These are phyloP conservation scores for Porcisia deanei DNA, from an alignment of 208 protist genomes.

Conservation along the genomic window DNA sequence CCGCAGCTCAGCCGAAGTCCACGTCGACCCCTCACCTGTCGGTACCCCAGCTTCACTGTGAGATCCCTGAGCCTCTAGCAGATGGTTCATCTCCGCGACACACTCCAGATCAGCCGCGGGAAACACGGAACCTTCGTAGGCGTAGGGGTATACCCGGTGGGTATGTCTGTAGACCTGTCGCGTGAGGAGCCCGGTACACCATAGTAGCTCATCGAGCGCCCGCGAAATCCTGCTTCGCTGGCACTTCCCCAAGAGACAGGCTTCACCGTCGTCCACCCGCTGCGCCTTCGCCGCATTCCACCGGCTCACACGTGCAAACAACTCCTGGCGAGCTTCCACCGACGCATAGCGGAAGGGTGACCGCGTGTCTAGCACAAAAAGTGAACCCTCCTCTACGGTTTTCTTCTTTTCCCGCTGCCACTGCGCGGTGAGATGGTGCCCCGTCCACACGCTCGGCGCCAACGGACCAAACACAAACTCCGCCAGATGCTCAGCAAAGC, in stretches of 20 bases:
- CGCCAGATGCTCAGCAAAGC: constrained; percentile 47
- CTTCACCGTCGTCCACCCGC: background rate
- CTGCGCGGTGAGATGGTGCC: constrained; percentile 73
- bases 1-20: constrained; percentile 5
- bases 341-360: constrained; percentile 53
- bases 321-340: constrained; percentile 58
- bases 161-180: constrained; percentile 7
- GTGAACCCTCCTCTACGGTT: constrained; percentile 12
- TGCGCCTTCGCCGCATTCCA: constrained; percentile 39
- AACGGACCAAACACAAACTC: constrained; percentile 35
- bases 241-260: background rate
- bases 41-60: background rate
- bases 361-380: constrained; percentile 41
- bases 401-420: constrained; percentile 57
- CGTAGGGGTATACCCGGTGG: constrained; percentile 13
- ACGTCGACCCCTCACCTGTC: background rate
- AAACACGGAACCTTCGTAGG: constrained; percentile 61
- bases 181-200: constrained; percentile 25
- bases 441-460: constrained; percentile 47
- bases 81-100: constrained; percentile 23
- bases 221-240: background rate
- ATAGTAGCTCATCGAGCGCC: constrained; percentile 24
- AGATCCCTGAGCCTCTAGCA: constrained; percentile 2
- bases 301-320: constrained; percentile 46
- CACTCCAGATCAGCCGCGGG: constrained; percentile 63